phyloP scores from a whole-genome alignment of 2,329 filamentous ascomycete genomes.

The Mycosphaerella sp. region DNA sequence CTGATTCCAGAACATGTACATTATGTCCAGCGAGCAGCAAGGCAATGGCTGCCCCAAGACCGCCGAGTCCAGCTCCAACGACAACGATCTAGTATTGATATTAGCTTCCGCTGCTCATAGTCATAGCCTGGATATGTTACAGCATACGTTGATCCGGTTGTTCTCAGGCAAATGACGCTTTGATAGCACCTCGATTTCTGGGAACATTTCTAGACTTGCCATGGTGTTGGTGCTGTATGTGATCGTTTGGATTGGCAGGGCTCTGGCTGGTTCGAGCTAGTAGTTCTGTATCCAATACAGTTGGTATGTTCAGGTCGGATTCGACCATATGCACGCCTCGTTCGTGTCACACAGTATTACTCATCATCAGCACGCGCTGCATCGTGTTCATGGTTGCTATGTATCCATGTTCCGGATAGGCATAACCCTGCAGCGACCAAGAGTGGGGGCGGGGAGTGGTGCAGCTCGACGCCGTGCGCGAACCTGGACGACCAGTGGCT shows the following conservation, averaged over 20 bases:
- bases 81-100: slow-evolving; percentile 40
- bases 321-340: neutral
- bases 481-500: neutral
- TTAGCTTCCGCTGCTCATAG: neutral
- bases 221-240: neutral
- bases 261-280: neutral
- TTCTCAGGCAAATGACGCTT: neutral
- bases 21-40: slow-evolving; percentile 44
- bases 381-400: neutral
- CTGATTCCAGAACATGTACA: slow-evolving; percentile 46
- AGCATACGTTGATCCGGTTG: neutral
- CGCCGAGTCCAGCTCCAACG: slow-evolving; percentile 53
- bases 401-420: neutral
- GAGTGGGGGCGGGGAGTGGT: neutral
- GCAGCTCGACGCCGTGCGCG: neutral
- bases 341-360: neutral
- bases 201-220: neutral
- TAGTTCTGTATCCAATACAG: neutral
- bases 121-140: neutral
- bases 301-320: neutral
- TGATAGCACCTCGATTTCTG: neutral
- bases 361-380: neutral
- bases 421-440: neutral
- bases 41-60: slow-evolving; percentile 47
- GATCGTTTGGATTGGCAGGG: neutral